These are phyloP conservation scores for Linum tenue DNA, from an alignment of 345 rosid species.

Conservation along the genomic window DNA sequence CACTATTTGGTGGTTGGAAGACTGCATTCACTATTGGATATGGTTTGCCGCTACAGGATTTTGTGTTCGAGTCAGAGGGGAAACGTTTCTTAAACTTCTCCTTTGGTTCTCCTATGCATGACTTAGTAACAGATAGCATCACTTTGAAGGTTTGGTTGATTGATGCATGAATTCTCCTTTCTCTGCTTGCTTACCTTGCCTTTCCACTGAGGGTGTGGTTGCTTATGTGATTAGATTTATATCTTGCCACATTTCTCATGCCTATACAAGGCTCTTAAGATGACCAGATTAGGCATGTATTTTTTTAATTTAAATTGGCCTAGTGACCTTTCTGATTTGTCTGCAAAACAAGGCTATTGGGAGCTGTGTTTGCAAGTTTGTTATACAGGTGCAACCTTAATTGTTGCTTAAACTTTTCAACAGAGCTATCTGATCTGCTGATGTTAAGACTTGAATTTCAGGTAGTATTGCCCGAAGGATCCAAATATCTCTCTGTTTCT, in stretches of 20 bases:
- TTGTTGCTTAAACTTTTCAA: background rate
- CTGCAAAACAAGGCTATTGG: too few relatives aligned
- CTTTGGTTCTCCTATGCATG: constrained; percentile 66
- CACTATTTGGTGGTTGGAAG: constrained; percentile 95
- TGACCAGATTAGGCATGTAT: background rate
- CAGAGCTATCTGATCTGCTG: constrained; percentile 4
- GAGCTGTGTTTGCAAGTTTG: background rate
- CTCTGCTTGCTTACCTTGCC: background rate
- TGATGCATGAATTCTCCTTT: background rate
- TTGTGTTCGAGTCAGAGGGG: constrained; percentile 65
- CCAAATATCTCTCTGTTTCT: constrained; percentile 51
- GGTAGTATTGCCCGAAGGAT: constrained; percentile 95
- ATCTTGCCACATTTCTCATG: too few relatives aligned
- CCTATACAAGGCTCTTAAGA: background rate
- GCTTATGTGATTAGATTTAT: background rate
- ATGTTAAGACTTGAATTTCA: constrained; percentile 20
- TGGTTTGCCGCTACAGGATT: constrained; percentile 81
- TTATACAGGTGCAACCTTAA: too few relatives aligned
- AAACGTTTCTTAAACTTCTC: constrained; percentile 63
- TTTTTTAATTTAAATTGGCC: too few relatives aligned
- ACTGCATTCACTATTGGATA: constrained; percentile 93
- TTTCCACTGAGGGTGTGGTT: background rate
- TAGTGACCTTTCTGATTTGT: too few relatives aligned
- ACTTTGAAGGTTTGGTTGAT: constrained; percentile 44
- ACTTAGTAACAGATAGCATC: constrained; percentile 64